phyloP scores from a whole-genome alignment of 257 asterid genomes.

The Anisodus tanguticus region DNA sequence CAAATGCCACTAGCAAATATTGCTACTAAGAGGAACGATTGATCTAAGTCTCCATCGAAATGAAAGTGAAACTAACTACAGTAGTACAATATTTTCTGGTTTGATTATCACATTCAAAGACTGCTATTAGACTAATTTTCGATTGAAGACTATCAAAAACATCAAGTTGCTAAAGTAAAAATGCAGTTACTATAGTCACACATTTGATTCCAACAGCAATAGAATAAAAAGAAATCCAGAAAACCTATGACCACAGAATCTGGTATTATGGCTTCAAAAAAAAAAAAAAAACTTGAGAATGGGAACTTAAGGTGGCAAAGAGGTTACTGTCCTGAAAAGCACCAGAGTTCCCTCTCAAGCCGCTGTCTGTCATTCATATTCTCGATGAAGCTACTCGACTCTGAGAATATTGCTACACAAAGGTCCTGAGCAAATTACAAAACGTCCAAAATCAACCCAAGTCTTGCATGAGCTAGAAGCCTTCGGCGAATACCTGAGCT shows the following conservation, averaged over 20 bases:
- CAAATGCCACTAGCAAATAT: too few relatives aligned
- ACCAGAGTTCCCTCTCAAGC: background rate
- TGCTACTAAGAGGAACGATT: too few relatives aligned
- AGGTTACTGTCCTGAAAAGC: conserved; percentile 14
- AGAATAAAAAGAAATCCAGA: conserved; percentile 1
- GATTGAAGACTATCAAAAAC: background rate
- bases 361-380: background rate
- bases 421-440: background rate
- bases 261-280: background rate
- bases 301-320: background rate
- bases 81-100: too few relatives aligned
- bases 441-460: background rate
- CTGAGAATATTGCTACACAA: background rate
- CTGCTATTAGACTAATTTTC: background rate
- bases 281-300: background rate
- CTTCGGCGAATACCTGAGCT: background rate
- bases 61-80: too few relatives aligned
- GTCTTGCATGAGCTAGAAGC: background rate
- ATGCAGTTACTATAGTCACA: background rate
- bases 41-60: too few relatives aligned
- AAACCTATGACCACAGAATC: background rate
- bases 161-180: background rate
- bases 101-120: background rate
- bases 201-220: conserved; percentile 3
- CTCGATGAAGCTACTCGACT: conserved; percentile 6